Percentiles rank a stretch among this genome's conserved stretches.
These are phyloP conservation scores for Ceratocystis smalleyi DNA, from an alignment of 2,329 filamentous ascomycete genomes.

Conservation along the genomic window DNA sequence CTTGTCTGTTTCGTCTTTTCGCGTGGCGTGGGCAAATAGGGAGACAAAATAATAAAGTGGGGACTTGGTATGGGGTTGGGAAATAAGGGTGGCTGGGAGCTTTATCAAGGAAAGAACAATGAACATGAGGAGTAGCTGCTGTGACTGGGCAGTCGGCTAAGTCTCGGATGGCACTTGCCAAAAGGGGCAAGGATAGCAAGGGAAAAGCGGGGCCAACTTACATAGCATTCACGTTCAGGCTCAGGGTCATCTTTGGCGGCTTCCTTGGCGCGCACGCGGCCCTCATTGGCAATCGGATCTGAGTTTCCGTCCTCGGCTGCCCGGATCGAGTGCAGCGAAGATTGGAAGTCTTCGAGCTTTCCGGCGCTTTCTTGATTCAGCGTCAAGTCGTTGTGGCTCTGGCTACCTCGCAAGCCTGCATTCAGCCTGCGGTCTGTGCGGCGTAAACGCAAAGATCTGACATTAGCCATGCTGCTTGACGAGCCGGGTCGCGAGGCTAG, in stretches of 20 bases:
- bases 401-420: slow-evolving; percentile 48
- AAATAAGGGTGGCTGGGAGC: slow-evolving; percentile 12
- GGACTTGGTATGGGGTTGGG: not conserved
- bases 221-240: slow-evolving; percentile 6
- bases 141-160: not conserved
- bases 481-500: slow-evolving; percentile 46
- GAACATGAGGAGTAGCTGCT: not conserved
- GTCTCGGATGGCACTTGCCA: not conserved
- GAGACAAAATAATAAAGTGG: slow-evolving; percentile 4
- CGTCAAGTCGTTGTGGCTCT: slow-evolving; percentile 8
- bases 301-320: slow-evolving; percentile 1
- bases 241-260: not conserved
- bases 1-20: not conserved
- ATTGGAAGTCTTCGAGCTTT: not conserved
- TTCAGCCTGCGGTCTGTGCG: slow-evolving; percentile 53
- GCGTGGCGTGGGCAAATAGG: slow-evolving; percentile 9
- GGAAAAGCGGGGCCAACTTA: slow-evolving; percentile 7
- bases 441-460: slow-evolving; percentile 50
- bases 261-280: slow-evolving; percentile 64
- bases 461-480: slow-evolving; percentile 39
- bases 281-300: slow-evolving; percentile 49
- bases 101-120: not conserved
- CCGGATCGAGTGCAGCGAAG: not conserved
- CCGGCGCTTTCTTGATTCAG: not conserved
- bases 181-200: not conserved